Percentiles rank a stretch among this genome's conserved stretches.
phyloP scores from a whole-genome alignment of 208 protist genomes.

The Trypanosoma vivax region DNA sequence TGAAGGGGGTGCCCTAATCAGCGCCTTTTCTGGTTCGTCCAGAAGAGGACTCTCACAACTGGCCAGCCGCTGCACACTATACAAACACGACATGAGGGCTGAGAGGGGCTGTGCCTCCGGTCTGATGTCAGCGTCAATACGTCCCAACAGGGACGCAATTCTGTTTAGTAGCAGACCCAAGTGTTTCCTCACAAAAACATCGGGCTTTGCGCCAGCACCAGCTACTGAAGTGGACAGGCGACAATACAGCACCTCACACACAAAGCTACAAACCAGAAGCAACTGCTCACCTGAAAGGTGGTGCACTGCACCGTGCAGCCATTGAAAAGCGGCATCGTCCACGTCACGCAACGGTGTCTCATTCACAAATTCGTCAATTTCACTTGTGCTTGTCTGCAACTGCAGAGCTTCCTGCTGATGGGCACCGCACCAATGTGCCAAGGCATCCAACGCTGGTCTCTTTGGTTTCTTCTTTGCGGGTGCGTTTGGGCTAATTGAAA shows the following conservation, averaged over 20 bases:
- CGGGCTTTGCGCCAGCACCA: not conserved
- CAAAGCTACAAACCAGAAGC: constrained; percentile 58
- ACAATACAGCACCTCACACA: constrained; percentile 56
- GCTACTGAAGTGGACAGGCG: not conserved
- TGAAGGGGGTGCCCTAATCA: constrained; percentile 26
- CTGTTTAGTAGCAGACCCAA: constrained; percentile 5
- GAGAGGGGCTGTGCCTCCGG: constrained; percentile 65
- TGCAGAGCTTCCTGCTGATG: constrained; percentile 31
- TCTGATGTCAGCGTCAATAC: constrained; percentile 32
- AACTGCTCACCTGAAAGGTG: constrained; percentile 68
- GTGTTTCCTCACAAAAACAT: not conserved
- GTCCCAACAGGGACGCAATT: constrained; percentile 12
- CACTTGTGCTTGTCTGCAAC: not conserved
- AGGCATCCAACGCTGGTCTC: constrained; percentile 42
- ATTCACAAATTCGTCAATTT: not conserved
- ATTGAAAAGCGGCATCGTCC: constrained; percentile 44
- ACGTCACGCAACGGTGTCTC: constrained; percentile 6
- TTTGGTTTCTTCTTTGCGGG: constrained; percentile 30
- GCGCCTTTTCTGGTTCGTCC: constrained; percentile 1
- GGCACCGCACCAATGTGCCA: constrained; percentile 56
- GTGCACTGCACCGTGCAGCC: constrained; percentile 31
- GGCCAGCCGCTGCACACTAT: constrained; percentile 41
- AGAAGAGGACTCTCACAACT: constrained; percentile 10
- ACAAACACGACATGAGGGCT: constrained; percentile 48
- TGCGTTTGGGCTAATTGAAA: not conserved